A percentile compares a stretch with the other conserved stretches of the same genome.
phyloP scores from a whole-genome alignment of 345 rosid genomes.

The Nephelium lappaceum region DNA sequence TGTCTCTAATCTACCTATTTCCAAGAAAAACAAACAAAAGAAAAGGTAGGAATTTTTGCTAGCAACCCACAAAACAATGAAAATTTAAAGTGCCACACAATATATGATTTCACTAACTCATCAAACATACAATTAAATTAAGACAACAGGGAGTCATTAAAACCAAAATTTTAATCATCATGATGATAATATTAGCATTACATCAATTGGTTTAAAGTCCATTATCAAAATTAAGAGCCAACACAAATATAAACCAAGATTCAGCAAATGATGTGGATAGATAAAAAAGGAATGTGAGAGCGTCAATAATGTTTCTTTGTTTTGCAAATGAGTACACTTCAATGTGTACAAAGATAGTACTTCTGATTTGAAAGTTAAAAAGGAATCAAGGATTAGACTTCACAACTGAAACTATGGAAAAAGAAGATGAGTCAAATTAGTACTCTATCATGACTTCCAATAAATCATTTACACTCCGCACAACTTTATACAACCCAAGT shows the following conservation, averaged over 20 bases:
- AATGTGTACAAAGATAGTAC: not conserved
- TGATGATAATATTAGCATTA: not conserved
- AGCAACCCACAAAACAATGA: not conserved
- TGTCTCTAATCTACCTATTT: not conserved
- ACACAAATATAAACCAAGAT: not conserved
- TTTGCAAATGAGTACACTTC: not conserved
- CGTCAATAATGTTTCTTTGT: not conserved
- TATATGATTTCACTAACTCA: not conserved
- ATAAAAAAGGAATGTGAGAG: not conserved
- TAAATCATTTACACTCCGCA: not conserved
- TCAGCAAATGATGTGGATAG: not conserved
- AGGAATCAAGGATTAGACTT: not conserved
- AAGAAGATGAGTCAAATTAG: not conserved
- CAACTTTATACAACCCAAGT: not conserved
- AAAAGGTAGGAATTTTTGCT: not conserved
- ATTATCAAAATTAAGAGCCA: not conserved
- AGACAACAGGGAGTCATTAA: not conserved
- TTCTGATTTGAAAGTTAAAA: not conserved
- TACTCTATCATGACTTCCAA: not conserved
- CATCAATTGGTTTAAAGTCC: not conserved
- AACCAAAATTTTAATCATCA: not conserved
- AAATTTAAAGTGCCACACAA: not conserved
- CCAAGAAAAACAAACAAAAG: not conserved
- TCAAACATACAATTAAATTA: not conserved
- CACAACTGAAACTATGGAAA: too few species aligned